Conservation (phyloP, 2,329 filamentous ascomycete species). For the Colletotrichum tropicicola region DNA sequence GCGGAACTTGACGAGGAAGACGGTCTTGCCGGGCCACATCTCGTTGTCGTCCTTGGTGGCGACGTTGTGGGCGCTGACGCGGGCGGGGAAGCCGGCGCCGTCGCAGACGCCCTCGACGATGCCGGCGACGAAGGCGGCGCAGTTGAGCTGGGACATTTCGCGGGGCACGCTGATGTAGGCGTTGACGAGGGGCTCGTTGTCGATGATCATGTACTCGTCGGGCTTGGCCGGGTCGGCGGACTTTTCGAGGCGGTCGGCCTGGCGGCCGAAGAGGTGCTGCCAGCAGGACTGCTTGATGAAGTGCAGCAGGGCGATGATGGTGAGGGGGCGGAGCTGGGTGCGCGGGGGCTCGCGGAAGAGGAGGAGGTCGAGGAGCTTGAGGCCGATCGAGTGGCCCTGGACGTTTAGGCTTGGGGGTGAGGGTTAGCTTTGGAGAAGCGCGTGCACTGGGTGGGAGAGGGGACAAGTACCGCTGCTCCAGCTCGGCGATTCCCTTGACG, state of each 20-base stretch:
- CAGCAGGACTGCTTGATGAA: constrained; percentile 94
- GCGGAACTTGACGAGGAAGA: constrained; percentile 94
- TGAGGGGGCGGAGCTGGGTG: constrained; percentile 79
- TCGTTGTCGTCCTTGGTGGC: constrained; percentile 69
- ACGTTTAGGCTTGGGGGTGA: constrained; percentile 74
- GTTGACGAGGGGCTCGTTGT: constrained; percentile 97
- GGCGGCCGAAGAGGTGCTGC: constrained; percentile 89
- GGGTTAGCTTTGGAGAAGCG: constrained; percentile 15
- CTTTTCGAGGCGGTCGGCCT: constrained; percentile 93
- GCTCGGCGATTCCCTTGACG: constrained; percentile 91
- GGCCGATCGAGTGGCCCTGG: constrained; percentile 92
- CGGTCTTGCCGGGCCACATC: constrained; percentile 96
- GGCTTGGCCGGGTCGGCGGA: constrained; percentile 82
- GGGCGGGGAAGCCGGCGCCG: constrained; percentile 87
- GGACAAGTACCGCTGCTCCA: constrained; percentile 79
- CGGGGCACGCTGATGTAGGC: constrained; percentile 91
- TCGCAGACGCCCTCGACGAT: constrained; percentile 97
- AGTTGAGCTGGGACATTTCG: constrained; percentile 97
- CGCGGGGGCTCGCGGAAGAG: constrained; percentile 82
- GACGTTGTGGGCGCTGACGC: constrained; percentile 88
- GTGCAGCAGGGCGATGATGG: constrained; percentile 90
- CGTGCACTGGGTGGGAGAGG: background rate
- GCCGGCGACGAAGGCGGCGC: constrained; percentile 93
- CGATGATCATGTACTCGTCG: constrained; percentile 98
- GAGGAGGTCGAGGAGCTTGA: constrained; percentile 94